phyloP scores from a whole-genome alignment of 306 rosid genomes.

The Prunus padus region DNA sequence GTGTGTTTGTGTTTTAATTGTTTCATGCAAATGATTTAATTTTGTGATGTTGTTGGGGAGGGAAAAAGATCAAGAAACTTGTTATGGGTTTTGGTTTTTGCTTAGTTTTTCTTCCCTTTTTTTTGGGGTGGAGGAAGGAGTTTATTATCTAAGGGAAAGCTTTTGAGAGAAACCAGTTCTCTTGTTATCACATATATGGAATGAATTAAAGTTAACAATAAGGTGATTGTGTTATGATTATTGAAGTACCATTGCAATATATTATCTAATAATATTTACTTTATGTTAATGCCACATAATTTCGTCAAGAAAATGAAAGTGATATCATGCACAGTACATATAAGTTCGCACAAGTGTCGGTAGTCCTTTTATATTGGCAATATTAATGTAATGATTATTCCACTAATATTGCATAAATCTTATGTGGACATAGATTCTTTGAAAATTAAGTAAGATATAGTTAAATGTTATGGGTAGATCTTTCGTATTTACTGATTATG shows the following conservation, averaged over 20 bases:
- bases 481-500: background rate
- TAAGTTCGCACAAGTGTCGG: background rate
- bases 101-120: background rate
- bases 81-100: background rate
- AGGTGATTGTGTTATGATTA: constrained; percentile 44
- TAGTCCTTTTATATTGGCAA: background rate
- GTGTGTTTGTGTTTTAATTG: background rate
- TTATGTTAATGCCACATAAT: background rate
- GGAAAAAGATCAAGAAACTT: background rate
- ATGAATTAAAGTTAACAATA: constrained; percentile 20
- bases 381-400: background rate
- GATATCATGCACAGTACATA: too few species aligned
- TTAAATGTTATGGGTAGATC: background rate
- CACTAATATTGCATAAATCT: background rate
- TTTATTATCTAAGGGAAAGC: background rate
- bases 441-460: background rate
- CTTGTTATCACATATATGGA: background rate
- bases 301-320: constrained; percentile 2
- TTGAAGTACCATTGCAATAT: constrained; percentile 2
- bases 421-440: too few species aligned
- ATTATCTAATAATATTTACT: background rate
- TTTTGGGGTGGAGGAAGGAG: background rate
- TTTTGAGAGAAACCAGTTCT: background rate
- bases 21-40: background rate
- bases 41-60: background rate